phyloP scores from a whole-genome alignment of 1,284 basidiomycete genomes.

The Ustilago loliicola region DNA sequence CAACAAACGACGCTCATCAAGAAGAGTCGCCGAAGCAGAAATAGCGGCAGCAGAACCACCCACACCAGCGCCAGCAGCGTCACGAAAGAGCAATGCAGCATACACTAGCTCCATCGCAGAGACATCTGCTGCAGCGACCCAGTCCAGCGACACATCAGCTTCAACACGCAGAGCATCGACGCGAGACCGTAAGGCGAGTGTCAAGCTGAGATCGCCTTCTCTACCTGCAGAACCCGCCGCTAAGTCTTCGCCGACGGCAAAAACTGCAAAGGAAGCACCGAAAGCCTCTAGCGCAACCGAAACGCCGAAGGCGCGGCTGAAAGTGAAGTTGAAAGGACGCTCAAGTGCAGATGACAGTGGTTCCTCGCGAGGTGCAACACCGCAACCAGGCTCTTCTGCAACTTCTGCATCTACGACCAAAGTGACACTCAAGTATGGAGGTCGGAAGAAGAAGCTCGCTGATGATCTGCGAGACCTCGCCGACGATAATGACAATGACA shows the following conservation, averaged over 20 bases:
- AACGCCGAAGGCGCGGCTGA: conserved; percentile 21
- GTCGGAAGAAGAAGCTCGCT: conserved; percentile 16
- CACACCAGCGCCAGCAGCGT: neutral
- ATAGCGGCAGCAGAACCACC: neutral
- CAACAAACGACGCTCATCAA: conserved; percentile 12
- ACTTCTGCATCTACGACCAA: conserved; percentile 3
- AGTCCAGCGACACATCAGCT: neutral
- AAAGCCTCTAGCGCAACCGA: neutral
- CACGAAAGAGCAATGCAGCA: conserved; percentile 1
- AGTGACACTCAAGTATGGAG: conserved; percentile 17
- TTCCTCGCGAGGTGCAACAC: conserved; percentile 20
- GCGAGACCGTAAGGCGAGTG: conserved; percentile 21
- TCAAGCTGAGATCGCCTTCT: conserved; percentile 19
- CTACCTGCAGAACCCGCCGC: conserved; percentile 8
- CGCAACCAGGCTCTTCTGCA: conserved; percentile 11
- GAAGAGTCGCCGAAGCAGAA: conserved; percentile 6
- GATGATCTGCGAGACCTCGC: conserved; percentile 32
- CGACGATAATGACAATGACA: conserved; percentile 12
- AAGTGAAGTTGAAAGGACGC: conserved; percentile 14
- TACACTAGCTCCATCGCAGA: neutral
- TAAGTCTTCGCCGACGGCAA: conserved; percentile 10
- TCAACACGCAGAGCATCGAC: conserved; percentile 20
- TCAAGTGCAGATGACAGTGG: conserved; percentile 24
- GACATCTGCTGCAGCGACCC: neutral
- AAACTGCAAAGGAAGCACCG: neutral